phyloP scores from a whole-genome alignment of 2,329 filamentous ascomycete species.

The Arthrinium puccinioides region DNA sequence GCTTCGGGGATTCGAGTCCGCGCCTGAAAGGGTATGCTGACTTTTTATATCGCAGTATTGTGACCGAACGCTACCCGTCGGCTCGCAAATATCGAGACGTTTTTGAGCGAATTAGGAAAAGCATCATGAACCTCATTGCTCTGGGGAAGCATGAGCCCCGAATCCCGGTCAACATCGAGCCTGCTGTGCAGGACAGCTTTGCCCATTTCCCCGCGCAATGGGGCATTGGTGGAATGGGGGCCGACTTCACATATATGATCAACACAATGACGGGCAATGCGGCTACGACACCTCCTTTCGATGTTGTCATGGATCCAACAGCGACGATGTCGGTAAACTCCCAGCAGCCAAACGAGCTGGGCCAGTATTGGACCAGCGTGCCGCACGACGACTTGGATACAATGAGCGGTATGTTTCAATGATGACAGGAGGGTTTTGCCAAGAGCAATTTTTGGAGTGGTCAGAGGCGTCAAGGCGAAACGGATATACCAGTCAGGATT shows the following conservation, averaged over 20 bases:
- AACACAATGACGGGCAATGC: conserved; percentile 20
- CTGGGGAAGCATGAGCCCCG: conserved; percentile 20
- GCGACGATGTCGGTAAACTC: conserved; percentile 1
- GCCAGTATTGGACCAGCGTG: too few species aligned
- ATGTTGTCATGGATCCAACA: conserved; percentile 4
- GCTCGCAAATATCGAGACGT: conserved; percentile 23
- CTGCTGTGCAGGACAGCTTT: conserved; percentile 16
- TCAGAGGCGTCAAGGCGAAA: too few species aligned
- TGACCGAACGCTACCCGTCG: conserved; percentile 23
- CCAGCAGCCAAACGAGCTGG: not conserved
- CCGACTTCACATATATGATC: conserved; percentile 22
- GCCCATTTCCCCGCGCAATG: conserved; percentile 13
- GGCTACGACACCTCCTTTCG: conserved; percentile 5
- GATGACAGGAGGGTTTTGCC: not conserved
- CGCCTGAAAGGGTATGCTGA: not conserved
- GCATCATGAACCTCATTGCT: conserved; percentile 16
- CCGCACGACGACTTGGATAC: conserved; percentile 6
- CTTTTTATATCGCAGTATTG: conserved; percentile 9
- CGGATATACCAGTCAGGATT: too few species aligned
- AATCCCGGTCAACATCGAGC: conserved; percentile 18
- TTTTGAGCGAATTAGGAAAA: conserved; percentile 22
- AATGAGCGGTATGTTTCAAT: conserved; percentile 8
- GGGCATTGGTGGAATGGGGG: conserved; percentile 11
- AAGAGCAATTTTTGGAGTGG: too few species aligned
- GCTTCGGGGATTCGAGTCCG: too few species aligned